These are phyloP conservation scores for Starmerella stigmatis DNA, from an alignment of 805 yeast species.

Conservation along the genomic window DNA sequence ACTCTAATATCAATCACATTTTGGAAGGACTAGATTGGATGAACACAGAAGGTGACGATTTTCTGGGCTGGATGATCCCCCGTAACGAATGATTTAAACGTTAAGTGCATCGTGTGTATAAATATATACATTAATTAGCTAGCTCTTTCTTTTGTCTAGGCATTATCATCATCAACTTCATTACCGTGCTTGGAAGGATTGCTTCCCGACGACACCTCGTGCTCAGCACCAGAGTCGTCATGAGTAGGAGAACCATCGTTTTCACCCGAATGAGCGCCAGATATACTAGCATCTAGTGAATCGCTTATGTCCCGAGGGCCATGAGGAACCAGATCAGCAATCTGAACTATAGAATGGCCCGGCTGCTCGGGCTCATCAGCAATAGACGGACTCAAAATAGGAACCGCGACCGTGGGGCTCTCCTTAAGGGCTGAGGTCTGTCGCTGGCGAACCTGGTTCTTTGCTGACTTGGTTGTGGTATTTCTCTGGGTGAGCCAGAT, in stretches of 20 bases:
- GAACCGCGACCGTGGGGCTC: slow-evolving; percentile 15
- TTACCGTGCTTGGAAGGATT: background rate
- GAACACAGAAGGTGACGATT: slow-evolving; percentile 73
- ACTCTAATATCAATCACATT: slow-evolving; percentile 26
- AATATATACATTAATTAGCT: background rate
- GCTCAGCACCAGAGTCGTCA: background rate
- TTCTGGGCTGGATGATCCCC: slow-evolving; percentile 71
- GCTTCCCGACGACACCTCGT: background rate
- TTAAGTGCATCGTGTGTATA: too few relatives aligned
- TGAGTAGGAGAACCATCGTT: too few relatives aligned
- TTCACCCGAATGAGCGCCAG: too few relatives aligned
- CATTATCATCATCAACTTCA: background rate
- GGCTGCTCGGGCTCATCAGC: slow-evolving; percentile 9
- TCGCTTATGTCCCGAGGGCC: too few relatives aligned
- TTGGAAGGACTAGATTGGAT: slow-evolving; percentile 74
- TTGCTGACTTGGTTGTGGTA: slow-evolving; percentile 28
- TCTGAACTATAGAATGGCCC: background rate
- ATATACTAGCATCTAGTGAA: too few relatives aligned
- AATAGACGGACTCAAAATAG: slow-evolving; percentile 19
- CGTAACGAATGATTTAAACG: slow-evolving; percentile 14
- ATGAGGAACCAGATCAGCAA: slow-evolving; percentile 2
- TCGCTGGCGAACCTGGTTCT: slow-evolving; percentile 16
- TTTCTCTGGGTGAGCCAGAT: slow-evolving; percentile 36
- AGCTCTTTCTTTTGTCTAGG: background rate
- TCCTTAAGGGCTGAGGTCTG: slow-evolving; percentile 7